phyloP scores from a whole-genome alignment of 2,329 filamentous ascomycete genomes.

The Nemania bipapillata region DNA sequence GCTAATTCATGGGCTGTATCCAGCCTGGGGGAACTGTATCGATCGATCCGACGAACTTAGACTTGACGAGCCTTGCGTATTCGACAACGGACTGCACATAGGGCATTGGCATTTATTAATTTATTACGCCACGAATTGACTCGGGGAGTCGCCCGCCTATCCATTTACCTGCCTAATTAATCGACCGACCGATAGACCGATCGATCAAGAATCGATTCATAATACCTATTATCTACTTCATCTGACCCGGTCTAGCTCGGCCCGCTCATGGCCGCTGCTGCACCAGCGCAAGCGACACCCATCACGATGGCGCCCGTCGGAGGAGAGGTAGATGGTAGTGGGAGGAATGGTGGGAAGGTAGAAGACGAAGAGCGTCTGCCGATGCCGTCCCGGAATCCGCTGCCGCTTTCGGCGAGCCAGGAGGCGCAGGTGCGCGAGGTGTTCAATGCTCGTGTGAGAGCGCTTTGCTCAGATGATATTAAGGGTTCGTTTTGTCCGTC shows the following conservation, averaged over 20 bases:
- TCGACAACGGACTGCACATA: neutral
- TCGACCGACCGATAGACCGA: neutral
- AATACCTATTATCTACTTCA: neutral
- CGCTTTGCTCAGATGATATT: conserved; percentile 79
- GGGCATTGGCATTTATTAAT: neutral
- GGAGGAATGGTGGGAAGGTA: conserved; percentile 5
- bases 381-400: conserved; percentile 76
- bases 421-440: conserved; percentile 56
- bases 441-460: conserved; percentile 71
- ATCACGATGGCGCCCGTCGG: conserved; percentile 54
- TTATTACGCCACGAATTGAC: neutral
- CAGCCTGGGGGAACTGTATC: neutral
- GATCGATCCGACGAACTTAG: neutral
- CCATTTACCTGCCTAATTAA: neutral
- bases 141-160: neutral
- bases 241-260: neutral
- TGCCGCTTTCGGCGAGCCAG: conserved; percentile 70
- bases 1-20: no score
- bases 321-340: conserved; percentile 46
- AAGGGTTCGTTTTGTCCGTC: conserved; percentile 64
- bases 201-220: neutral
- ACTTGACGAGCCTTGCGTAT: neutral
- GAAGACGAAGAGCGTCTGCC: conserved; percentile 47
- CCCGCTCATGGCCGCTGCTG: conserved; percentile 35
- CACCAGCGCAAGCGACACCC: conserved; percentile 45